Percentiles rank a stretch among this genome's conserved stretches.
These are phyloP conservation scores for Phlebiopsis gigantea DNA, from an alignment of 768 basidiomycete genomes.

Conservation along the genomic window DNA sequence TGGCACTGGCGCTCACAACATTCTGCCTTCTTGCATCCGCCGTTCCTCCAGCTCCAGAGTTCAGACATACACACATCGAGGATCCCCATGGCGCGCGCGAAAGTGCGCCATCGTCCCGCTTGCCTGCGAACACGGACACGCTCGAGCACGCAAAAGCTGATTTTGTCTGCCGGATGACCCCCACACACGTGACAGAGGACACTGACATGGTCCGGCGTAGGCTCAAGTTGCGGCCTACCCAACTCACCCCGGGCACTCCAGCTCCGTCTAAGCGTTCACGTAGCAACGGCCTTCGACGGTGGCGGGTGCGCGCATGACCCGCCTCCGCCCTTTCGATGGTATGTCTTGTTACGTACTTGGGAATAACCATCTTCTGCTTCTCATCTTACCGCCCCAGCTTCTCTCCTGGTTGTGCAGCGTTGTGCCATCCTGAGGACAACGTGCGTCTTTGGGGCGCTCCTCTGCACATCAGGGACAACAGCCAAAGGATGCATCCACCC, in stretches of 20 bases:
- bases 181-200: not conserved
- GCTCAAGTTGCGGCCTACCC: not conserved
- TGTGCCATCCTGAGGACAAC: not conserved
- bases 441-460: not conserved
- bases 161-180: not conserved
- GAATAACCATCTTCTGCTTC: not conserved
- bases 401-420: not conserved
- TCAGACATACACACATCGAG: not conserved
- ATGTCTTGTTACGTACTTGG: not conserved
- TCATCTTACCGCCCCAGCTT: not conserved
- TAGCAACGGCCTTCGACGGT: not conserved
- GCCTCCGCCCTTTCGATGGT: not conserved
- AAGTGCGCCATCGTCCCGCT: not conserved
- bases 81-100: not conserved
- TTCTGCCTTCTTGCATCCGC: not conserved
- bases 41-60: not conserved
- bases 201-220: not conserved
- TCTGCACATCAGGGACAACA: not conserved
- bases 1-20: not conserved
- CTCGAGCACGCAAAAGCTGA: not conserved
- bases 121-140: not conserved
- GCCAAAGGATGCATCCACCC: not conserved
- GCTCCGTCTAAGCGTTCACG: not conserved
- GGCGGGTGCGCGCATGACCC: conserved; percentile 1
- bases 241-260: not conserved